Evolutionary conservation across 2,329 filamentous ascomycete species (phyloP), one percentile per base, ranked within the genome.

Genomic region (Curvularia verruculosa): DNA sequence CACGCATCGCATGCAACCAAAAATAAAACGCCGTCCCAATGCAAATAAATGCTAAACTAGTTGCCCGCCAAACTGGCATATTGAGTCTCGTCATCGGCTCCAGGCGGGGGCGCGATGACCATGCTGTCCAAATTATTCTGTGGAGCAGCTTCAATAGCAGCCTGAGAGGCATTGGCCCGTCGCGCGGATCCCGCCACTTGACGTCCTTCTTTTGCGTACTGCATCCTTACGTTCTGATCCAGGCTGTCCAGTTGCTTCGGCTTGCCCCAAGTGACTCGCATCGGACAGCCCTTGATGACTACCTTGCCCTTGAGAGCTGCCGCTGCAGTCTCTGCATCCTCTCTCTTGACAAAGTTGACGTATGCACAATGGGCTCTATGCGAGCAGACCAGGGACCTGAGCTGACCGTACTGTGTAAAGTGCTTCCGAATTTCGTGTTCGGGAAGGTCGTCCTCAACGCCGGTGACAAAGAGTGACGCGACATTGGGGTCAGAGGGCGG

Each of bases 291-390:
- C 34, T 92, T 88, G 68, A 99, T 91, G 6, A 98, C 86, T 0
- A 92, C 92, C 60, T 89, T 90, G 5, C 96, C 95, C 75, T 96
- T 89, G 66, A 92, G 94, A 19, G 90, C 86, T 31, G 87, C 86
- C 0, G 95, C 91, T 0, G 96, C 96, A 56, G 85, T 87, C 78
- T 99, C 95, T 0, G 96, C 95, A 1, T 85, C 89, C 60, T 91
- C 87, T 55, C 95, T 85, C 3, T 89, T 91, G 66, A 92, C 87
- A 75, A 92, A 99, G 79, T 99, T 99, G 78, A 99, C 83, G 73
- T 98, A 99, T 1, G 95, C 95, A 75, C 93, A 98, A 73, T 98
- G 95, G 15, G 94, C 94, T 81, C 96, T 92, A 79, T 99, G 95
- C 6, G 93, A 97, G 77, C 95, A 98, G 36, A 99, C 89, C 15